These are phyloP conservation scores for Clonostachys byssicola DNA, from an alignment of 2,329 filamentous ascomycete genomes.

Conservation along the genomic window DNA sequence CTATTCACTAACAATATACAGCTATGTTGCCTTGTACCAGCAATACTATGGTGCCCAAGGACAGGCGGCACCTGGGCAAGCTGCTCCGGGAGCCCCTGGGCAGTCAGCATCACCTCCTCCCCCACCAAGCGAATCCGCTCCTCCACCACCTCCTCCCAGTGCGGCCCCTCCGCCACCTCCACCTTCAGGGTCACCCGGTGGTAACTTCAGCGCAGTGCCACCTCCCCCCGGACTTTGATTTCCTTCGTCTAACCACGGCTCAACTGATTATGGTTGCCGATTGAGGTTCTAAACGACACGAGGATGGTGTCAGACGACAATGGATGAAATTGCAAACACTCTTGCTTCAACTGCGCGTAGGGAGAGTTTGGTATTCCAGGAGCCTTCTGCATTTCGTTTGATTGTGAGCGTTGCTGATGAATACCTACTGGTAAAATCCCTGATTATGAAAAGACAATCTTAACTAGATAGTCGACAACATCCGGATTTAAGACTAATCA, in stretches of 20 bases:
- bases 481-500: too few relatives aligned
- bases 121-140: conserved; percentile 54
- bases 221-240: conserved; percentile 49
- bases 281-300: not conserved
- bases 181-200: conserved; percentile 17
- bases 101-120: conserved; percentile 49
- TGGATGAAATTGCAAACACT: not conserved
- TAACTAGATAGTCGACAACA: too few relatives aligned
- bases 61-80: conserved; percentile 10
- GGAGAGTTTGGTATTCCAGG: too few relatives aligned
- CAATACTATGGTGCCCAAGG: conserved; percentile 55
- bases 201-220: conserved; percentile 53
- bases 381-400: too few relatives aligned
- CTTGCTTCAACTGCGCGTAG: too few relatives aligned
- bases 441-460: too few relatives aligned
- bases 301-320: not conserved
- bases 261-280: not conserved
- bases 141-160: conserved; percentile 56
- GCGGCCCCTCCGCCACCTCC: conserved; percentile 52
- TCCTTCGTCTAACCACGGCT: conserved; percentile 1
- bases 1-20: conserved; percentile 20
- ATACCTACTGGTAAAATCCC: too few relatives aligned
- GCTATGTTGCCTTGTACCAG: conserved; percentile 69
- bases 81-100: conserved; percentile 24
- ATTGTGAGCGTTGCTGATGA: too few relatives aligned